These are phyloP conservation scores for Mangifera indica DNA, from an alignment of 345 rosid species.

Conservation along the genomic window DNA sequence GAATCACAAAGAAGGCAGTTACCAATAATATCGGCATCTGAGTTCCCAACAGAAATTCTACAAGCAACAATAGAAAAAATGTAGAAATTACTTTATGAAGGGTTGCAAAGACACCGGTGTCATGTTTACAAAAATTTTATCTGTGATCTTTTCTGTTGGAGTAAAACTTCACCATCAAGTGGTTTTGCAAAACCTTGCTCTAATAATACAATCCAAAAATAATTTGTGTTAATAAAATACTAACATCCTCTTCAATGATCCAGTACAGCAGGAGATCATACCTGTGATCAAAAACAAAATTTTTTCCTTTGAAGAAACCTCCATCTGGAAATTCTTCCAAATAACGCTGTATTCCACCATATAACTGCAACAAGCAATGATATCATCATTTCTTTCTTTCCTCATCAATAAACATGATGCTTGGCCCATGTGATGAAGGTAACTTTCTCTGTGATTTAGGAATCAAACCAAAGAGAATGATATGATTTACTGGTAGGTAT, in stretches of 20 bases:
- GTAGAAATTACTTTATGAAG: not conserved
- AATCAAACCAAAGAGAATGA: not conserved
- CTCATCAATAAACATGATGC: conserved; percentile 9
- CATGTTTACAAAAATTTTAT: not conserved
- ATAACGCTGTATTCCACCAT: conserved; percentile 93
- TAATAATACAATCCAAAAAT: not conserved
- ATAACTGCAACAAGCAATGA: conserved; percentile 55
- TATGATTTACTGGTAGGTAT: conserved; percentile 13
- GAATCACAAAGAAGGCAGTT: conserved; percentile 70
- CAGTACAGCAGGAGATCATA: conserved; percentile 30
- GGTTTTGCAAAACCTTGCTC: not conserved
- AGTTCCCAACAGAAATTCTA: conserved; percentile 92
- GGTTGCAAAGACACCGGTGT: not conserved
- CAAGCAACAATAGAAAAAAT: conserved; percentile 22
- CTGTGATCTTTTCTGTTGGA: not conserved
- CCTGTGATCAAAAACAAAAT: conserved; percentile 96
- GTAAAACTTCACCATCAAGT: not conserved
- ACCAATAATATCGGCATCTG: conserved; percentile 52
- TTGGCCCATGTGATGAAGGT: conserved; percentile 11
- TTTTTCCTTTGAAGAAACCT: conserved; percentile 90
- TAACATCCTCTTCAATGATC: not conserved
- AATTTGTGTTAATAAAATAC: not conserved
- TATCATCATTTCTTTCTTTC: not conserved
- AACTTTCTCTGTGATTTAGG: not conserved
- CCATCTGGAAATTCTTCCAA: conserved; percentile 90